Base-by-base conservation (phyloP, 2,329 filamentous ascomycete species). In the Xylariaceae sp. region DNA sequence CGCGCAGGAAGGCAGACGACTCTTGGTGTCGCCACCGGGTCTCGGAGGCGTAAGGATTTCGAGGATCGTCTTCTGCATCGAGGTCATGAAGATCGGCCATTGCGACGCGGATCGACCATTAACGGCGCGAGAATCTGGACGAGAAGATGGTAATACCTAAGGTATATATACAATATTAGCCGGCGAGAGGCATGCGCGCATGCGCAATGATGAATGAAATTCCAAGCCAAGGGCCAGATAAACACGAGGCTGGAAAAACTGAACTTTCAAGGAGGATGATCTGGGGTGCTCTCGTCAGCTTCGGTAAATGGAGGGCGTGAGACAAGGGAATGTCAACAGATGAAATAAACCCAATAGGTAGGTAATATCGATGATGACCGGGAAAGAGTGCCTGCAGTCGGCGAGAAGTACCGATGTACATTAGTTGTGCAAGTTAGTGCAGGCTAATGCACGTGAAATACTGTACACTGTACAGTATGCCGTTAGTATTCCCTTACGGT, bases 11-110 rank as follows among this genome's bases (percentile, higher is more conserved):
- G 32, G 80, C 73, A 12, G 73, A 72, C 1, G 83, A 85, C 65
- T 86, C 83, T 65, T 85, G 80, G 65, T 86, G 83, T 51, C 83
- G 78, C 83, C 83, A 86, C 61, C 73, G 74, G 64, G 72, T 83
- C 39, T 76, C 63, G 8, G 82, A 85, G 36, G 78, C 76, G 64
- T 85, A 71, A 2, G 78, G 80, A 63, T 84, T 83, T 54, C 65
- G 63, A 34, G 51, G 46, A 26, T 58, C 70, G 54, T 70, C 68
- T 47, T 70, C 68, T 41, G 69, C 67, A 41, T 59, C 57, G 49
- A 60, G 60, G 43, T 67, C 60, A 22, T 62, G 54, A 26, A 49
- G 51, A 8, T 61, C 49, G 32, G 63, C 57, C 65, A 67, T 67
- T 40, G 26, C 53, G 52, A 37, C 29, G 13, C 30, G 41, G 5